Conservation (phyloP, 352 stramenopile genomes). For the Phytophthora meadii region DNA sequence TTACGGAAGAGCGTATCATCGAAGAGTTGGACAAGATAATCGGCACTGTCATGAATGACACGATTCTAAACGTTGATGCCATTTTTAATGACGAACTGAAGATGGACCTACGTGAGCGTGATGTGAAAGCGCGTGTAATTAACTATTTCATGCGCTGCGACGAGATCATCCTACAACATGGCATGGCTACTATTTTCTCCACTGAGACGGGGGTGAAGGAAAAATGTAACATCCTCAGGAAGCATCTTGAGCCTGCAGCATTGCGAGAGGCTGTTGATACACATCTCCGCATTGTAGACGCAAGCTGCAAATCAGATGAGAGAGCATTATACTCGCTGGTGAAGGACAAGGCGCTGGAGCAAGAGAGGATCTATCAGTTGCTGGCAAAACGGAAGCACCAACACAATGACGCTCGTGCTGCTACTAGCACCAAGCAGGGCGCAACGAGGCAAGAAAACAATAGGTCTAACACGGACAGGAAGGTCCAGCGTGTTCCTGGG, state of each 20-base stretch:
- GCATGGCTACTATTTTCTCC: constrained; percentile 17
- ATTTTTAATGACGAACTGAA: not conserved
- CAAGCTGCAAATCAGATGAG: constrained; percentile 2
- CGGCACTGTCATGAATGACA: constrained; percentile 23
- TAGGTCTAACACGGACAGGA: not conserved
- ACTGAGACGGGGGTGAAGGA: constrained; percentile 15
- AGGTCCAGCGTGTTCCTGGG: too few species aligned
- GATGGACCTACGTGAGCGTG: constrained; percentile 28
- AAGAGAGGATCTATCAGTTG: constrained; percentile 22
- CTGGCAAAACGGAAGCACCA: constrained; percentile 6
- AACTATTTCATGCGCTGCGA: constrained; percentile 36
- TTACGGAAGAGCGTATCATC: constrained; percentile 9
- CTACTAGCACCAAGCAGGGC: not conserved
- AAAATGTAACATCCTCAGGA: constrained; percentile 15
- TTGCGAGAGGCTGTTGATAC: constrained; percentile 8
- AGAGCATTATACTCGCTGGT: constrained; percentile 17
- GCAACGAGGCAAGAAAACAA: not conserved
- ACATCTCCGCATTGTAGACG: constrained; percentile 13
- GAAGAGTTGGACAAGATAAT: constrained; percentile 26
- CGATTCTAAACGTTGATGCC: not conserved
- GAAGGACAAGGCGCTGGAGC: constrained; percentile 30
- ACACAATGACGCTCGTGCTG: not conserved
- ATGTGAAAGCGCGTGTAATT: constrained; percentile 3
- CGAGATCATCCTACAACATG: constrained; percentile 30
- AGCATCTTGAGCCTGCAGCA: constrained; percentile 1